A percentile compares a stretch with the other conserved stretches of the same genome.
Evolutionary conservation across 1,284 basidiomycete species (phyloP).

Genomic region (Boletus sp.): DNA sequence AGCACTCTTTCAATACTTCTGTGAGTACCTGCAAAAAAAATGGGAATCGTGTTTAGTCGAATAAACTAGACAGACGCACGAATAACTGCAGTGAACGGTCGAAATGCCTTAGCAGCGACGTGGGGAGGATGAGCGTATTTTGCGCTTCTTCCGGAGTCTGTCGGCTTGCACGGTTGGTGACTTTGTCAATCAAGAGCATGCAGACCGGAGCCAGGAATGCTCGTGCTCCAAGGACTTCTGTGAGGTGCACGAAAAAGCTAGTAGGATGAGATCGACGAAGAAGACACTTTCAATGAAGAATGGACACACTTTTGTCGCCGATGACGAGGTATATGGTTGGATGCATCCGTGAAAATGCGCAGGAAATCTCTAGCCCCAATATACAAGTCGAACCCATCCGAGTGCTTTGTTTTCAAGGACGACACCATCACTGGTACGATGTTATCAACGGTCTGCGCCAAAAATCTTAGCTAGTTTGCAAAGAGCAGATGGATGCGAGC

Average conservation of each 20-base stretch:
- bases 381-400: constrained; percentile 56
- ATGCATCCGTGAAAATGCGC: constrained; percentile 85
- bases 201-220: constrained; percentile 83
- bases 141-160: constrained; percentile 62
- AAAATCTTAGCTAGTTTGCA: constrained; percentile 1
- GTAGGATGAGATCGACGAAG: constrained; percentile 9
- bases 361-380: constrained; percentile 70
- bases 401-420: constrained; percentile 59
- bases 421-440: constrained; percentile 92
- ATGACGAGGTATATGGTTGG: constrained; percentile 83
- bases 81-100: constrained; percentile 48
- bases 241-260: constrained; percentile 90
- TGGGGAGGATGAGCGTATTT: constrained; percentile 61
- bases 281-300: too few relatives aligned
- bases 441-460: constrained; percentile 77
- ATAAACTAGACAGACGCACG: constrained; percentile 35
- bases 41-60: constrained; percentile 17
- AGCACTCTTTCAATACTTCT: constrained; percentile 65
- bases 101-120: constrained; percentile 62
- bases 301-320: constrained; percentile 70
- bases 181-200: constrained; percentile 84
- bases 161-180: constrained; percentile 64
- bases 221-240: constrained; percentile 76
- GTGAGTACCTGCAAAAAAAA: constrained; percentile 67
- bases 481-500: background rate